These are phyloP conservation scores for Trichosporon sp. DNA, from an alignment of 1,284 basidiomycete genomes.

Conservation along the genomic window DNA sequence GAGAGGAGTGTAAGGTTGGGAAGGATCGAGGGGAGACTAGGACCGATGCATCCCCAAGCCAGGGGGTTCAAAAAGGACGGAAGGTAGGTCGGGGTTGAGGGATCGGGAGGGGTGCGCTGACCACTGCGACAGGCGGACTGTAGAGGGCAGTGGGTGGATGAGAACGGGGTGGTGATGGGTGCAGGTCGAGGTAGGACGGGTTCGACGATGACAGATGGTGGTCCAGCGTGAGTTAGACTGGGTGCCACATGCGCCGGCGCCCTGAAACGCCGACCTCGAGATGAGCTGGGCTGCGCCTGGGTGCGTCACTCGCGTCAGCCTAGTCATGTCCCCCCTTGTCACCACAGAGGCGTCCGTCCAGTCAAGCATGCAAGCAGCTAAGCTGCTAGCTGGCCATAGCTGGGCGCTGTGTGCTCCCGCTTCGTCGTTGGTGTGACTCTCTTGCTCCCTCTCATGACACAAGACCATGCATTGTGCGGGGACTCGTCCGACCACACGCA, in stretches of 20 bases:
- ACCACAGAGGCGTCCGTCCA: background rate
- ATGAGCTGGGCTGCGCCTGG: slow-evolving; percentile 1
- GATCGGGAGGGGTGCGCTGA: slow-evolving; percentile 1
- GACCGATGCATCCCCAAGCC: slow-evolving; percentile 29
- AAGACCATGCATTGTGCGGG: background rate
- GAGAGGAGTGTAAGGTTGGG: slow-evolving; percentile 24
- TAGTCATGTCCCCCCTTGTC: background rate
- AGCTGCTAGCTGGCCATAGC: no score
- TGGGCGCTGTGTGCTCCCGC: background rate
- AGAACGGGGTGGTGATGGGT: slow-evolving; percentile 5
- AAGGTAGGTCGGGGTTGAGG: slow-evolving; percentile 13
- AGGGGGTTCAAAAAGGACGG: slow-evolving; percentile 18
- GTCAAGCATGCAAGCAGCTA: no score
- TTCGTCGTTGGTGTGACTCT: background rate
- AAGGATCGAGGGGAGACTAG: slow-evolving; percentile 20
- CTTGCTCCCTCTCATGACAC: background rate
- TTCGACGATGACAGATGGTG: slow-evolving; percentile 19
- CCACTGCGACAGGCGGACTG: slow-evolving; percentile 20
- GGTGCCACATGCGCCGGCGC: slow-evolving; percentile 5
- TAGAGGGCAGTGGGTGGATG: slow-evolving; percentile 18
- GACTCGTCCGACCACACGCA: background rate
- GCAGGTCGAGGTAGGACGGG: slow-evolving; percentile 15
- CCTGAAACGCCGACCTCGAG: slow-evolving; percentile 17
- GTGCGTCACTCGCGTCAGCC: slow-evolving; percentile 25
- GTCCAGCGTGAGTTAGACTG: slow-evolving; percentile 2